Evolutionary conservation across 2,329 filamentous ascomycete genomes (phyloP), one percentile per base, ranked within the genome.

Genomic region (Cladosporium austrohemisphaericum): DNA sequence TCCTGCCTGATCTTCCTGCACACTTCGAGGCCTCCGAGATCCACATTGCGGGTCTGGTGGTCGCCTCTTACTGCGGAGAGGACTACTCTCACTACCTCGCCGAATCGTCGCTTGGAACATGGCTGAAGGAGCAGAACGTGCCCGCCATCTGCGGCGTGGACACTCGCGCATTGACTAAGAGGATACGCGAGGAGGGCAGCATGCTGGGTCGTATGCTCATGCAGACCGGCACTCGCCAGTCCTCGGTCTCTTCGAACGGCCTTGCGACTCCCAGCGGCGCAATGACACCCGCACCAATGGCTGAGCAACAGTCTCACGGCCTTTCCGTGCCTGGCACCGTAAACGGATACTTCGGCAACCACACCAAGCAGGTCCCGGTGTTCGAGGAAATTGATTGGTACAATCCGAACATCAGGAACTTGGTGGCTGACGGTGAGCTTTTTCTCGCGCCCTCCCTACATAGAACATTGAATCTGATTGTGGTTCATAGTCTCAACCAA

Each of bases 111-210:
- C 77, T 98, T 44, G 92, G 92, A 53, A 79, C 86, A 68, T 98
- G 93, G 93, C 79, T 98, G 63, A 95, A 96, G 76, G 90, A 97
- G 72, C 88, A 97, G 71, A 88, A 84, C 52, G 79, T 98, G 49
- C 93, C 93, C 32, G 93, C 91, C 62, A 90, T 98, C 69, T 93
- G 93, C 65, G 93, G 90, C 51, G 85, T 98, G 53, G 93, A 98
- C 73, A 98, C 93, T 36, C 80, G 93, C 67, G 85, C 88, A 49
- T 74, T 98, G 68, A 98, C 93, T 44, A 96, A 97, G 79, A 86
- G 85, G 66, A 95, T 98, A 60, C 82, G 93, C 60, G 80, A 95
- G 63, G 84, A 95, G 70, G 93, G 93, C 65, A 95, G 90, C 76
- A 95, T 97, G 89, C 83, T 97, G 43, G 93, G 92, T 54, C 86